Evolutionary conservation across 2,329 filamentous ascomycete genomes (phyloP).

Genomic region (Aspergillus fumigatiaffinis): DNA sequence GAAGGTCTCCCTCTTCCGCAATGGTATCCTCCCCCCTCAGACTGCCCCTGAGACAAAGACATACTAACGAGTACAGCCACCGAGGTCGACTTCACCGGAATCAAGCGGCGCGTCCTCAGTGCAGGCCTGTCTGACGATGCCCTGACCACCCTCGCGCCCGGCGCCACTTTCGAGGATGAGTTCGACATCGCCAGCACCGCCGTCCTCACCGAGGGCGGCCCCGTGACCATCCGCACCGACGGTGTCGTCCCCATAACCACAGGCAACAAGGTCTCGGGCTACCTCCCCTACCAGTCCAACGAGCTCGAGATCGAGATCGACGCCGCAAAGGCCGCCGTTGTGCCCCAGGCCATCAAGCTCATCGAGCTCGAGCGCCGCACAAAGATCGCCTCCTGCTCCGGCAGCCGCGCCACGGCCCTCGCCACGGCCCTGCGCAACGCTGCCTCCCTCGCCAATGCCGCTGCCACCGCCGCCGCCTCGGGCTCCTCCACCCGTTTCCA

Average conservation of each 20-base stretch:
- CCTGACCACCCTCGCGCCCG: slow-evolving; percentile 27
- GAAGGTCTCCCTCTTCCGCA: slow-evolving; percentile 31
- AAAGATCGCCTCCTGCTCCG: slow-evolving; percentile 54
- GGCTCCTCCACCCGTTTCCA: slow-evolving; percentile 31
- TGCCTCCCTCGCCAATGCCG: slow-evolving; percentile 41
- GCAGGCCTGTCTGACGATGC: slow-evolving; percentile 24
- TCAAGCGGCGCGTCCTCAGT: slow-evolving; percentile 26
- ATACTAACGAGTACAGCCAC: slow-evolving; percentile 20
- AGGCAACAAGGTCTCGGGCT: slow-evolving; percentile 50
- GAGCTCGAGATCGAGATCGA: slow-evolving; percentile 55
- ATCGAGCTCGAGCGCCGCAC: slow-evolving; percentile 42
- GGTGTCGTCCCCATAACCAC: slow-evolving; percentile 57
- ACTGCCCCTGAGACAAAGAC: too few relatives aligned
- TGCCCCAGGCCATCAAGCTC: slow-evolving; percentile 44
- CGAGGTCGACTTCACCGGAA: slow-evolving; percentile 30
- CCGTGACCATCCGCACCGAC: slow-evolving; percentile 53
- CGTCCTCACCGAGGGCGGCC: slow-evolving; percentile 48
- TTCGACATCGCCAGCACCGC: slow-evolving; percentile 34
- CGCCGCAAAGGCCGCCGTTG: slow-evolving; percentile 50
- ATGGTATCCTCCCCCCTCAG: too few relatives aligned
- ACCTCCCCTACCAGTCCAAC: slow-evolving; percentile 58
- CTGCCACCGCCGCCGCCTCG: slow-evolving; percentile 50
- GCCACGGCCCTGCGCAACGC: slow-evolving; percentile 54
- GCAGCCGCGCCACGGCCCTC: slow-evolving; percentile 44
- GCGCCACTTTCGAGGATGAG: slow-evolving; percentile 28